Percentiles rank a stretch among this genome's conserved stretches.
phyloP scores from a whole-genome alignment of 73 alveolate genomes.

The Paramecium sexaurelia region DNA sequence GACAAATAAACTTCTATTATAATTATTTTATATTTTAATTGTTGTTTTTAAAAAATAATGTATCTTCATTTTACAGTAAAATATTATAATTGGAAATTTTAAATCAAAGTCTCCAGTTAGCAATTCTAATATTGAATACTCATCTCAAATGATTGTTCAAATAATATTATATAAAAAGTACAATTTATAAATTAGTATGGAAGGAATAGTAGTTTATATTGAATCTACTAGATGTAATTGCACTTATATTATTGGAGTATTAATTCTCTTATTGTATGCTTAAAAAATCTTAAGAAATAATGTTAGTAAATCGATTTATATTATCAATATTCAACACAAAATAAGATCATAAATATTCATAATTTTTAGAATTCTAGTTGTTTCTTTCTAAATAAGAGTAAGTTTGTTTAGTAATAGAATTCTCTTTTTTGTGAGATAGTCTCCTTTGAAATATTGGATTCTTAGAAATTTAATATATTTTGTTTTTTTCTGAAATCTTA shows the following conservation, averaged over 20 bases:
- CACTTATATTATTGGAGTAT: not conserved
- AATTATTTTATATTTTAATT: not conserved
- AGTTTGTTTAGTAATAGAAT: not conserved
- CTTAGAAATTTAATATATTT: not conserved
- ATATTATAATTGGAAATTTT: not conserved
- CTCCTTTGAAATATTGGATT: conserved; percentile 4
- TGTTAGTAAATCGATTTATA: not conserved
- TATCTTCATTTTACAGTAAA: not conserved
- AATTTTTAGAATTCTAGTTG: not conserved
- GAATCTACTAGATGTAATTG: too few relatives aligned
- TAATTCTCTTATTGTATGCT: not conserved
- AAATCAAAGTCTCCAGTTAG: too few relatives aligned
- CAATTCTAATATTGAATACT: too few relatives aligned
- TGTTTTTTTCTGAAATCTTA: not conserved
- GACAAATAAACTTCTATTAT: not conserved
- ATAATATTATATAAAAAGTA: too few relatives aligned
- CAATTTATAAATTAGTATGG: too few relatives aligned
- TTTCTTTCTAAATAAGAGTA: conserved; percentile 10
- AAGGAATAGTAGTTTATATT: too few relatives aligned
- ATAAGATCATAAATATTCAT: not conserved
- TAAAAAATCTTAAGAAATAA: not conserved
- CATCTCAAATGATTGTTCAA: too few relatives aligned
- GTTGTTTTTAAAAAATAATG: not conserved
- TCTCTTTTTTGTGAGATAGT: not conserved
- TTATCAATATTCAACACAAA: not conserved